Evolutionary conservation across 2,329 filamentous ascomycete genomes (phyloP), one percentile per base, ranked within the genome.

Genomic region (Ilyonectria robusta): DNA sequence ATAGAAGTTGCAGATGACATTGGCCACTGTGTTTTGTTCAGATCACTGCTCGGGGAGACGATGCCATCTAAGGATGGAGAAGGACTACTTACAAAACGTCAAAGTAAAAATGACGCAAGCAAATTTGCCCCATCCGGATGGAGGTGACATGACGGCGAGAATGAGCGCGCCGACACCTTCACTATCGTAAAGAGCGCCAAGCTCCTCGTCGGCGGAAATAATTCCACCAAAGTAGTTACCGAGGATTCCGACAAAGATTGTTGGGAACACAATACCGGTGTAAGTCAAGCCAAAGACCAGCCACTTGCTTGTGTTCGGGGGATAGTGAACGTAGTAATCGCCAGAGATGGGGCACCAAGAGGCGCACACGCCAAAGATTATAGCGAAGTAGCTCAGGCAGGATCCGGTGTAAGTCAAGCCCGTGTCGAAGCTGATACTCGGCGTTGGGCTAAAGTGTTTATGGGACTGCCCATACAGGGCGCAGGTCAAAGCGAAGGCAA

Each of bases 211-310:
- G 4, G 23, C 23, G 23, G 23, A 26, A 26, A 26, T 26, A 26
- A 40, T 40, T 10, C 37, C 37, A 11, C 37, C 37, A 40, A 40
- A 13, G 10, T 40, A 10, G 13, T 10, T 11, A 2, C 37, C 75
- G 5, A 13, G 33, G 21, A 11, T 10, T 13, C 11, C 11, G 13
- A 40, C 37, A 2, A 40, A 11, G 37, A 10, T 13, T 11, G 10
- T 13, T 40, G 37, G 37, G 10, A 40, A 6, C 10, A 40, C 13
- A 6, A 15, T 40, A 40, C 37, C 37, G 13, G 4, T 10, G 37
- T 15, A 40, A 11, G 37, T 40, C 10, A 13, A 40, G 37, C 6
- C 13, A 15, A 40, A 40, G 13, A 40, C 37, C 37, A 13, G 11
- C 37, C 6, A 15, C 37, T 40, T 40, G 37, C 37, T 40, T 2